Evolutionary conservation across 2,329 filamentous ascomycete species (phyloP), one percentile per base, ranked within the genome.

Genomic region (Cladosporium velox): DNA sequence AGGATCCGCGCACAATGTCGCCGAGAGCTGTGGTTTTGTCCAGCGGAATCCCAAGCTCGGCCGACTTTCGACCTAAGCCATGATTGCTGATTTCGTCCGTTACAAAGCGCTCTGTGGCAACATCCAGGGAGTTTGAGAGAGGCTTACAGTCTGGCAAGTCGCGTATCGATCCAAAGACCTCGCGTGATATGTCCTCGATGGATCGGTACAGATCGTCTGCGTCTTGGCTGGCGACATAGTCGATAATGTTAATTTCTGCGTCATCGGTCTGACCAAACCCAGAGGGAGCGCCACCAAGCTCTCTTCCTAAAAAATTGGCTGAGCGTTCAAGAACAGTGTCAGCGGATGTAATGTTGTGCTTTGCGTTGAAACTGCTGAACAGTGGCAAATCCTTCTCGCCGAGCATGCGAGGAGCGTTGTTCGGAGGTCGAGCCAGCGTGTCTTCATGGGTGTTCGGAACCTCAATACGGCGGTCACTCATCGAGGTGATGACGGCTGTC

Each of bases 61-160:
- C 38, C 34, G 51, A 64, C 35, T 51, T 49, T 61, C 26, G 38
- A 38, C 34, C 52, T 64, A 61, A 47, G 55, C 54, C 24, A 38
- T 60, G 7, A 67, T 41, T 38, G 65, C 67, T 69, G 65, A 47
- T 54, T 59, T 35, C 15, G 12, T 66, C 59, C 34, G 65, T 70
- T 59, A 70, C 61, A 67, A 68, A 44, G 24, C 57, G 63, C 38
- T 65, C 54, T 64, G 58, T 44, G 24, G 35, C 41, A 38, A 34
- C 35, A 30, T 65, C 54, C 58, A 32, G 14, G 54, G 49, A 32
- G 6, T 65, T 47, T 35, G 52, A 38, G 32, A 24, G 51, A 60
- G 65, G 65, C 70, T 68, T 72, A 72, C 69, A 67, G 66, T 68
- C 64, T 41, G 70, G 67, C 41, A 71, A 38, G 64, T 66, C 61